These are phyloP conservation scores for Cytospora paraplurivora DNA, from an alignment of 2,329 filamentous ascomycete genomes.

Conservation along the genomic window DNA sequence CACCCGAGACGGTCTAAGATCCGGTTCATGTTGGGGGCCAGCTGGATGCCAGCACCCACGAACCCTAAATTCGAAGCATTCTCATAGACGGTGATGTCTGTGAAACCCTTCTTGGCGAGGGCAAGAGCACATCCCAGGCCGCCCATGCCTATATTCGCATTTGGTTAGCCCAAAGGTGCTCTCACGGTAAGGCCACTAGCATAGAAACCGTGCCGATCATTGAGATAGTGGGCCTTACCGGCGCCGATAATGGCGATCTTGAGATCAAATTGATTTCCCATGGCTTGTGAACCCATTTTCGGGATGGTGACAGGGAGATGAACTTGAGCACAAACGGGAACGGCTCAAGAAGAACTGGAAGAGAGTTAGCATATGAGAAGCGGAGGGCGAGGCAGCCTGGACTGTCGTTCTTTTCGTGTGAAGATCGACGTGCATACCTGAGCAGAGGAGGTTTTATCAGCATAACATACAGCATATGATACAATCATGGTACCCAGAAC, in stretches of 20 bases:
- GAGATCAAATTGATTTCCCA: constrained; percentile 31
- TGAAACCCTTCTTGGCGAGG: constrained; percentile 76
- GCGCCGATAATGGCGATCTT: constrained; percentile 40
- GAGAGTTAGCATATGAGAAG: neutral
- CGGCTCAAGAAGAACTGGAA: neutral
- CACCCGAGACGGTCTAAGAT: constrained; percentile 73
- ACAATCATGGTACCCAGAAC: neutral
- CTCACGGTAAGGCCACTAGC: neutral
- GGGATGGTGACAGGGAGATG: neutral
- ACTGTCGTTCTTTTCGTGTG: constrained; percentile 5
- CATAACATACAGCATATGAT: neutral
- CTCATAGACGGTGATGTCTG: constrained; percentile 73
- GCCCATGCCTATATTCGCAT: constrained; percentile 67
- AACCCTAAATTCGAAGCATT: constrained; percentile 73
- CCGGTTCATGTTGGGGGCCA: constrained; percentile 79
- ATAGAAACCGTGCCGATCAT: neutral
- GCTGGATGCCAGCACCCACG: constrained; percentile 82
- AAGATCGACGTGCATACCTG: constrained; percentile 1
- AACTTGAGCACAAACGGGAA: neutral
- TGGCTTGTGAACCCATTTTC: constrained; percentile 15
- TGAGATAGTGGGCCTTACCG: constrained; percentile 30
- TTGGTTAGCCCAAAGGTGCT: neutral
- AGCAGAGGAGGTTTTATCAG: neutral
- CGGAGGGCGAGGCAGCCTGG: constrained; percentile 13
- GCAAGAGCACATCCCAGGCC: constrained; percentile 72